Evolutionary conservation across 164 flowering plant species (phyloP), one percentile per base, ranked within the genome.

Genomic region (Umbilicus rupestris): DNA sequence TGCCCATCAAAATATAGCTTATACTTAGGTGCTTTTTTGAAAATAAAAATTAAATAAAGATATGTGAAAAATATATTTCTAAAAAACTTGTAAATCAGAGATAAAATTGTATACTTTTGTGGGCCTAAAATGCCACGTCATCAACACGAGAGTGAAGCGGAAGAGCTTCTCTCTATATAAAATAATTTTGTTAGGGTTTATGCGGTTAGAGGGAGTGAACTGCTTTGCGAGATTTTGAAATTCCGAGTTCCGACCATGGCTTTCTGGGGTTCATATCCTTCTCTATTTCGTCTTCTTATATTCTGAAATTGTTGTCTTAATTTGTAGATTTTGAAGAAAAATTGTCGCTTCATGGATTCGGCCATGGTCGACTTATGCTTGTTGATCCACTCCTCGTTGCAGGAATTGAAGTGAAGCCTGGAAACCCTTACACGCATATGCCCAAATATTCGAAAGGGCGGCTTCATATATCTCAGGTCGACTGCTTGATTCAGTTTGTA

Each of bases 401-500:
- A 85, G 89, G 87, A 49, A 41, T 80, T 10, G 85, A 83, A 77
- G 82, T 85, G 57, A 82, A 82, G 67, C 81, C 87, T 1, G 85
- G 86, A 26, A 80, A 66, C 60, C 87, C 87, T 0, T 74, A 70
- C 64, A 79, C 74, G 44, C 86, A 79, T 63, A 46, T 46, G 0
- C 68, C 59, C 17, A 71, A 76, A 30, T 69, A 58, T 7, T 30
- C 31, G 0, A 66, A 33, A 29, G 74, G 78, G 59, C 76, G 83
- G 63, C 85, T 83, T 31, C 81, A 74, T 14, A 59, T 82, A 71
- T 70, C 86, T 1, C 79, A 76, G 82, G 87, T 83, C 57, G 35
- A 35, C 39, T 39, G 28, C 44, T 58, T 31, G 3, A 0, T n/a
- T 24, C 29, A 9, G 15, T 35, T 35, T 35, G 6, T 29, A 29